Conservation (phyloP, 306 rosid genomes). For the Argentina anserina region DNA sequence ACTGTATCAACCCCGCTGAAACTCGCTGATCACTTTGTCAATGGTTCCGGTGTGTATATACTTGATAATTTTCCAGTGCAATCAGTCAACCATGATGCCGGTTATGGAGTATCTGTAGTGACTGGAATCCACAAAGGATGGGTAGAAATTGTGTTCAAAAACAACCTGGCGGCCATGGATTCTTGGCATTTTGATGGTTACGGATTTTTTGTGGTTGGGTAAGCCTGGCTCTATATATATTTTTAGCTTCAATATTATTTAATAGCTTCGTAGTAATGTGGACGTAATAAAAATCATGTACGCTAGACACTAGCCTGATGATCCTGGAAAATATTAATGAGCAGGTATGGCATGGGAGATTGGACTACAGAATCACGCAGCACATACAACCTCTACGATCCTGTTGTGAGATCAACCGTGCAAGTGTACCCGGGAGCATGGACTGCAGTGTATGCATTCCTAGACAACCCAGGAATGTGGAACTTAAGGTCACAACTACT, state of each 20-base stretch:
- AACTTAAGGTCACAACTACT: constrained; percentile 70
- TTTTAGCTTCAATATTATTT: neutral
- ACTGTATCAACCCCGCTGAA: constrained; percentile 63
- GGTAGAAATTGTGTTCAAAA: constrained; percentile 66
- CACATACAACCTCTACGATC: constrained; percentile 37
- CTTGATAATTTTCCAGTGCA: constrained; percentile 54
- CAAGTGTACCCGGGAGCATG: constrained; percentile 53
- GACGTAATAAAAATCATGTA: neutral
- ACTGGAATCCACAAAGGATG: constrained; percentile 60
- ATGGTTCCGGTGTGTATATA: constrained; percentile 55
- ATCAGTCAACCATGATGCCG: constrained; percentile 37
- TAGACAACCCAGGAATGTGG: constrained; percentile 93
- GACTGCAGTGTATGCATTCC: constrained; percentile 75
- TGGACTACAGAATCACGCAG: constrained; percentile 31
- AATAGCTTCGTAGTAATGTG: neutral
- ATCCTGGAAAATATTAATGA: neutral
- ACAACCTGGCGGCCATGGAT: constrained; percentile 40
- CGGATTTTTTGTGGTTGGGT: constrained; percentile 73
- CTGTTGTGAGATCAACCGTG: constrained; percentile 43
- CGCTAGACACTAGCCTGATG: neutral
- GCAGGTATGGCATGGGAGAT: constrained; percentile 41
- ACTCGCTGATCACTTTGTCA: constrained; percentile 58
- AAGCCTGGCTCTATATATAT: neutral
- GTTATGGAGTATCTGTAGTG: constrained; percentile 55
- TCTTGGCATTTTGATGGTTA: constrained; percentile 89